Evolutionary conservation across 2,329 filamentous ascomycete species (phyloP).

Genomic region (Calonectria multiphialidica): DNA sequence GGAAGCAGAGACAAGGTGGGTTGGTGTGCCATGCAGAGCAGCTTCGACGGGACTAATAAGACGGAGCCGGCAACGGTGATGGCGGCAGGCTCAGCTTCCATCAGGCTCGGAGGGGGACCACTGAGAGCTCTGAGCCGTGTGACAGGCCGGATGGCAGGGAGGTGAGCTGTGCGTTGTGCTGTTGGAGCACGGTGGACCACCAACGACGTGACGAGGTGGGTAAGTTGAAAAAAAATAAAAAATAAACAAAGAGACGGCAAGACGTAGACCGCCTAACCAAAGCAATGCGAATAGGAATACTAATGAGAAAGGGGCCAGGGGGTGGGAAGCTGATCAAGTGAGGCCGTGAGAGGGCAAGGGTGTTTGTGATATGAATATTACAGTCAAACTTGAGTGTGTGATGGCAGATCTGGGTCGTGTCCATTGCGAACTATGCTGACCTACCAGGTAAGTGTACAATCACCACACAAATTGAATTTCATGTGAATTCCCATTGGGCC

Average conservation of each 20-base stretch:
- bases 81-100: background rate
- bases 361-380: background rate
- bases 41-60: background rate
- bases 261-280: background rate
- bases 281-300: background rate
- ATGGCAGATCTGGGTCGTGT: background rate
- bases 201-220: conserved; percentile 2
- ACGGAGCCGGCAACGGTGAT: background rate
- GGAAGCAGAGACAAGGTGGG: conserved; percentile 2
- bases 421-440: background rate
- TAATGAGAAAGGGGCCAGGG: background rate
- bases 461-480: background rate
- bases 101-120: background rate
- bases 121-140: background rate
- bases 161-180: conserved; percentile 7
- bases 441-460: background rate
- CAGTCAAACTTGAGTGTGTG: background rate
- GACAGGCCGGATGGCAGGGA: background rate
- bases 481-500: background rate
- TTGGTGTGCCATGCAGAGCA: conserved; percentile 15
- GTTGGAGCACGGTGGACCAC: conserved; percentile 11
- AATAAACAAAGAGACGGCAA: background rate
- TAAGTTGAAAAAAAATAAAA: background rate
- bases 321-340: background rate
- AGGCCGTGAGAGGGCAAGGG: conserved; percentile 1